Conservation (phyloP, 768 basidiomycete species). For the Coprinopsis sp. region DNA sequence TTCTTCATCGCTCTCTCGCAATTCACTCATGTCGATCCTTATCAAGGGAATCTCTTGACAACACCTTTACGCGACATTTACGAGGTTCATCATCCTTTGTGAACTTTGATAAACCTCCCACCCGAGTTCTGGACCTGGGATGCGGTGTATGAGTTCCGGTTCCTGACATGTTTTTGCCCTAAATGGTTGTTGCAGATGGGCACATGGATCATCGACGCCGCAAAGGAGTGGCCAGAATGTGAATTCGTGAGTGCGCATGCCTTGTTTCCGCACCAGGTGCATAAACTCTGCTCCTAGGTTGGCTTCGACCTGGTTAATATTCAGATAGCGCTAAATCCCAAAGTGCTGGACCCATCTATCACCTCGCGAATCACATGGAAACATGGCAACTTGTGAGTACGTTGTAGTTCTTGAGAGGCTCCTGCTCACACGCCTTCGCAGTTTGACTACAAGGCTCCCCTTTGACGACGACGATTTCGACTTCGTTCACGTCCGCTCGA, state of each 20-base stretch:
- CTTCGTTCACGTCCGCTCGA: slow-evolving; percentile 65
- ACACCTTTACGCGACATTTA: slow-evolving; percentile 43
- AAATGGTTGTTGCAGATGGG: slow-evolving; percentile 42
- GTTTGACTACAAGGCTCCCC: slow-evolving; percentile 70
- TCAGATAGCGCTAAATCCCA: slow-evolving; percentile 59
- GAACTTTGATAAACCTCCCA: slow-evolving; percentile 49
- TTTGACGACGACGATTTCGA: slow-evolving; percentile 84
- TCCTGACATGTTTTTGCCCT: slow-evolving; percentile 2
- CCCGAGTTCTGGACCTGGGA: slow-evolving; percentile 60
- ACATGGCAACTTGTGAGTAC: slow-evolving; percentile 69
- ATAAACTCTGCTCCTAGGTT: slow-evolving; percentile 38
- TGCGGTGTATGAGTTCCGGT: slow-evolving; percentile 52
- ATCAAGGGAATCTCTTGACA: slow-evolving; percentile 53
- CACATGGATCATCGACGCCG: slow-evolving; percentile 69
- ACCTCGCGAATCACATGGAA: slow-evolving; percentile 63
- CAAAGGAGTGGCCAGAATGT: slow-evolving; percentile 64
- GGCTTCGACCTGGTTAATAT: slow-evolving; percentile 78
- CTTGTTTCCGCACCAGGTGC: background rate
- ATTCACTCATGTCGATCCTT: background rate
- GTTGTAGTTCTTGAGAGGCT: background rate
- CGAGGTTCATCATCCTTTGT: slow-evolving; percentile 57
- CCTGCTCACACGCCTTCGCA: slow-evolving; percentile 20
- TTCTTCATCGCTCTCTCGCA: slow-evolving; percentile 2
- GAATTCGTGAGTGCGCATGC: slow-evolving; percentile 46
- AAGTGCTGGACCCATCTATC: slow-evolving; percentile 44